Evolutionary conservation across 2,329 filamentous ascomycete genomes (phyloP).

Genomic region (Fusarium keratoplasticum): DNA sequence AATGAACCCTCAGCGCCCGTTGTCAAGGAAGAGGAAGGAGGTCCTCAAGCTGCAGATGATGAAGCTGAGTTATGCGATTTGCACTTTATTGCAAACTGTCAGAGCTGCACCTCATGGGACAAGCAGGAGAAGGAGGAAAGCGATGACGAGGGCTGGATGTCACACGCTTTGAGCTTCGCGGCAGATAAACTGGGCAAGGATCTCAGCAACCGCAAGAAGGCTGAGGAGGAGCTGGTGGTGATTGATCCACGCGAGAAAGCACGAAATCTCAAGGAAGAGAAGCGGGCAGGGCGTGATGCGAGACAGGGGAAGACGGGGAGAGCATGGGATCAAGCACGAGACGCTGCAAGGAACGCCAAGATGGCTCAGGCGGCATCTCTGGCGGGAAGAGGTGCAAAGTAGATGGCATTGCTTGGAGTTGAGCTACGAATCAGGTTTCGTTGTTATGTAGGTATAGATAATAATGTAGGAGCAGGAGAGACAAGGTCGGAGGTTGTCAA

Average conservation of each 20-base stretch:
- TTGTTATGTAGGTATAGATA: not conserved
- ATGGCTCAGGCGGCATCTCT: constrained; percentile 65
- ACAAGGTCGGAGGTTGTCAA: not conserved
- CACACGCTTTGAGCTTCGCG: constrained; percentile 84
- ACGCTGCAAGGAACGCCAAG: constrained; percentile 66
- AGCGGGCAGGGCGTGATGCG: constrained; percentile 68
- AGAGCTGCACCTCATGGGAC: constrained; percentile 91
- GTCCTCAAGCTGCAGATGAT: constrained; percentile 59
- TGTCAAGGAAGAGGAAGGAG: constrained; percentile 42
- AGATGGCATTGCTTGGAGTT: constrained; percentile 1
- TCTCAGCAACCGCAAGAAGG: constrained; percentile 88
- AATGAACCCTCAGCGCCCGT: constrained; percentile 17
- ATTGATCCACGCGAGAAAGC: constrained; percentile 92
- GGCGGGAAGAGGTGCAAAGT: constrained; percentile 68
- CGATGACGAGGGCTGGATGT: constrained; percentile 83
- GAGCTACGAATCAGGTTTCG: constrained; percentile 8
- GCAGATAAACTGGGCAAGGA: constrained; percentile 94
- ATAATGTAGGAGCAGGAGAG: not conserved
- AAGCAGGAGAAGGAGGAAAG: constrained; percentile 69
- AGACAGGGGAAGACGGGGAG: constrained; percentile 65
- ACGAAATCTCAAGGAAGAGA: constrained; percentile 75
- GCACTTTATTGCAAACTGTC: constrained; percentile 95
- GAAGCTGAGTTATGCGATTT: constrained; percentile 87
- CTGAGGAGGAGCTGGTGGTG: constrained; percentile 90
- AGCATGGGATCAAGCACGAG: constrained; percentile 64